Evolutionary conservation across 1,284 basidiomycete species (phyloP).

Genomic region (Pterulicium gracile): DNA sequence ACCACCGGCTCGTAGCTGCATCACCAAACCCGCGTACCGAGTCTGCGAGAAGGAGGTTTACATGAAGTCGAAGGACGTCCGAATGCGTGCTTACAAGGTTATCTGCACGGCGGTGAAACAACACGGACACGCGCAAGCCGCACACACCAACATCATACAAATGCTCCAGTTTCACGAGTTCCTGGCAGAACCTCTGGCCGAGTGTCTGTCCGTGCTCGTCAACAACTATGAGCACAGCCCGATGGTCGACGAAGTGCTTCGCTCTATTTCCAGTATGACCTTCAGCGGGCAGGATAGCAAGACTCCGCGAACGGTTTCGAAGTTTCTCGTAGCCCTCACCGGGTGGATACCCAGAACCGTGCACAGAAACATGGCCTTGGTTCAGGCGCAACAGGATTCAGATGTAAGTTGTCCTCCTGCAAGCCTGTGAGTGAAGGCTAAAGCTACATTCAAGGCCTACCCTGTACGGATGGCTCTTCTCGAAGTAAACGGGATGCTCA

Average conservation of each 20-base stretch:
- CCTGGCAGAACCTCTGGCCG: conserved; percentile 89
- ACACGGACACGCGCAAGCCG: conserved; percentile 76
- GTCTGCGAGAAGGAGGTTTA: conserved; percentile 81
- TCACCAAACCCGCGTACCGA: conserved; percentile 80
- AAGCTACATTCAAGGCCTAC: conserved; percentile 55
- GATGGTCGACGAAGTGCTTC: conserved; percentile 83
- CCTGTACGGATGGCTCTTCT: conserved; percentile 92
- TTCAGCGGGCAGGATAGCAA: conserved; percentile 84
- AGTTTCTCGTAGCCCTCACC: conserved; percentile 76
- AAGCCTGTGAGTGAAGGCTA: conserved; percentile 2
- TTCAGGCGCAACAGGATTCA: conserved; percentile 83
- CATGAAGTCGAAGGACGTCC: conserved; percentile 74
- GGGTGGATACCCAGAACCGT: conserved; percentile 82
- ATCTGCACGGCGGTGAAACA: conserved; percentile 90
- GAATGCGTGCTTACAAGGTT: conserved; percentile 73
- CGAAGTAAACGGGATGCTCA: conserved; percentile 76
- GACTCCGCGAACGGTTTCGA: conserved; percentile 77
- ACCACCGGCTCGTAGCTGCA: conserved; percentile 64
- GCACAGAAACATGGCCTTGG: conserved; percentile 81
- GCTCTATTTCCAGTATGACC: conserved; percentile 71
- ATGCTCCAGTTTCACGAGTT: conserved; percentile 92
- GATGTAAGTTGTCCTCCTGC: conserved; percentile 48
- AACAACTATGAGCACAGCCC: conserved; percentile 87
- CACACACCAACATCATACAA: conserved; percentile 88
- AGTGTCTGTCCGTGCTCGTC: conserved; percentile 72